Base-by-base conservation (phyloP, 129 eudicot species). In the Artemisia annua region DNA sequence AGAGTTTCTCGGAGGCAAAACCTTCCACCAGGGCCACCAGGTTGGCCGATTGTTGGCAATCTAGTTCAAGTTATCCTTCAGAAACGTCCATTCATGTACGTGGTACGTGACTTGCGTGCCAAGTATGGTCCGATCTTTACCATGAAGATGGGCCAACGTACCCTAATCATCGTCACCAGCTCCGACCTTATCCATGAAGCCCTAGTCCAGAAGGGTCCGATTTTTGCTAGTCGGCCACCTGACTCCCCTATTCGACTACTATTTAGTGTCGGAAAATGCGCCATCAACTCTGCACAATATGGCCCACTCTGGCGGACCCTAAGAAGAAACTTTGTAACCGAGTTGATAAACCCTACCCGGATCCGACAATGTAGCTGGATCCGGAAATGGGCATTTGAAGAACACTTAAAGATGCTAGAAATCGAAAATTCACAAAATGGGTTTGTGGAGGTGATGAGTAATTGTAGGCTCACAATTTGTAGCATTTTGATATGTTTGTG, bases 71-170 rank as follows among this genome's bases (percentile, higher is more conserved):
- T 94, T 48, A 77, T 94, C 75, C 86, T 94, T 74, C 93, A 94
- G 53, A 81, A 83, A 30, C 85, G 89, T 17, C 93, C 83, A 19
- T 94, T 94, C 82, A 94, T 94, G 50, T 94, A 78, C 26, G 77
- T 94, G 16, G 96, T 94, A 2, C 87, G 91, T 35, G 98, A 94
- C 79, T 79, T 90, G 30, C 89, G 97, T 13, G 50, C 68, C 32
- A 85, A 81, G 72, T 94, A 94, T 63, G 98, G 98, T 4, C 98
- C 98, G 0, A 94, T 94, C 66, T 94, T 94, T 83, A 94, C 96
- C 79, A 81, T 94, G 97, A 83, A 94, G 63, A 94, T 94, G 98
- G 98, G 98, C 53, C 98, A 94, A 65, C 86, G 97, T 2, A 94
- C 98, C 48, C 71, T 94, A 10, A 65, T 94, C 39, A 81, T 94